Evolutionary conservation across 2,329 filamentous ascomycete species (phyloP).

Genomic region (Fusarium phyllophilum): DNA sequence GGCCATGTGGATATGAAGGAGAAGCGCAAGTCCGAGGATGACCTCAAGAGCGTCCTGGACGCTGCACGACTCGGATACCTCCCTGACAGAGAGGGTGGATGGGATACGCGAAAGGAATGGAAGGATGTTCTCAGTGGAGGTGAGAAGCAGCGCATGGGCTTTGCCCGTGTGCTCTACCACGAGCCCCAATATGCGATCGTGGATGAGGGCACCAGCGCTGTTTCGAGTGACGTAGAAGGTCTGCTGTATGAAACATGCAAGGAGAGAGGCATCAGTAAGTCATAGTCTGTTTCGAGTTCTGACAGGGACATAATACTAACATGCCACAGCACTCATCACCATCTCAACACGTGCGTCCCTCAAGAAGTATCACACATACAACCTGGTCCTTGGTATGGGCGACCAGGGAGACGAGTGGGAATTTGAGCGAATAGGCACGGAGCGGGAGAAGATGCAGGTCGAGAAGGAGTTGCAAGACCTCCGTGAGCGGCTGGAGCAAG

Average conservation of each 20-base stretch:
- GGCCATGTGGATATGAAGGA: slow-evolving; percentile 94
- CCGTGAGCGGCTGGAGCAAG: slow-evolving; percentile 79
- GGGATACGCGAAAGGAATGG: slow-evolving; percentile 98
- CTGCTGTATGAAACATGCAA: slow-evolving; percentile 93
- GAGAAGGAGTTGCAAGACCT: slow-evolving; percentile 91
- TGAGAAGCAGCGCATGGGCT: slow-evolving; percentile 95
- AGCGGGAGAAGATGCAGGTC: slow-evolving; percentile 90
- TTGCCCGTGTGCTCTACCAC: slow-evolving; percentile 91
- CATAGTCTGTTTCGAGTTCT: not conserved
- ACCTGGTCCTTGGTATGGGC: slow-evolving; percentile 84
- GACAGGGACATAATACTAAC: slow-evolving; percentile 32
- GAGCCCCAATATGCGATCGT: slow-evolving; percentile 94
- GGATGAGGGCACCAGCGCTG: slow-evolving; percentile 94
- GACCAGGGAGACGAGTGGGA: slow-evolving; percentile 88
- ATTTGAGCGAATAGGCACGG: slow-evolving; percentile 92
- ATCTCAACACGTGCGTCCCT: slow-evolving; percentile 94
- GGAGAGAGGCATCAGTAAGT: slow-evolving; percentile 89
- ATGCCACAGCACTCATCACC: slow-evolving; percentile 79
- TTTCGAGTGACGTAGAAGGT: slow-evolving; percentile 94
- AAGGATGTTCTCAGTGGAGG: slow-evolving; percentile 97
- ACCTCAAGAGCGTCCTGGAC: slow-evolving; percentile 82
- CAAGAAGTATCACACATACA: slow-evolving; percentile 95
- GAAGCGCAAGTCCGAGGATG: slow-evolving; percentile 78
- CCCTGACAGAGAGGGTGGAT: slow-evolving; percentile 90
- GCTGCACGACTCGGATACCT: slow-evolving; percentile 89